Base-by-base conservation (phyloP, 768 basidiomycete genomes). In the Cystofilobasidium macerans region DNA sequence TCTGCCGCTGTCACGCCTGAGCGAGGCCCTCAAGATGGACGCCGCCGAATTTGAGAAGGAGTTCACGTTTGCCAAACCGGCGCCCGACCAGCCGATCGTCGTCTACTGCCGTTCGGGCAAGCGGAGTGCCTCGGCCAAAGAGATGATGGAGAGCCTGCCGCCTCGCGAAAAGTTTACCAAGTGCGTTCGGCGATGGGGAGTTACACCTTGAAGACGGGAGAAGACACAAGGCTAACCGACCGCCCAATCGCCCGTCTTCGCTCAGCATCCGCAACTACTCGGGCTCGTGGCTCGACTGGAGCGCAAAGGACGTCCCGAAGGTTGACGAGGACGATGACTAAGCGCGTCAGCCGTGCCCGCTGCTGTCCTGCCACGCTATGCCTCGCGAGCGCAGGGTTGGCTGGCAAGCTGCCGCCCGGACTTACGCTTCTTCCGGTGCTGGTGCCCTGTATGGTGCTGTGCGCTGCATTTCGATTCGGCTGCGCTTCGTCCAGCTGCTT, bases 211-310 rank as follows among this genome's bases (percentile, higher is more conserved):
- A 11, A 47, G 24, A 35, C 20, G n/a, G n/a, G n/a, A n/a, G n/a
- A n/a, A n/a, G n/a, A n/a, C n/a, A n/a, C n/a, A n/a, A n/a, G n/a
- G n/a, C n/a, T n/a, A n/a, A n/a, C n/a, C n/a, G 26, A 30, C 2
- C 32, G 12, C 62, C 58, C 32, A 26, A 14, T 61, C 45, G 26
- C 28, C 32, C 22, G 7, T 13, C 9, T 13, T 36, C 32, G 33
- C 48, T 20, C 61, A 61, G 64, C 59, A 36, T 67, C 38, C 66
- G 66, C 42, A 67, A 67, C 43, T 67, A 62, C 60, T 28, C 11
- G 2, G 66, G 66, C 28, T 61, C 60, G n/a, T 67, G 66, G 66
- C 33, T 61, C 40, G 66, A 67, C 36, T 67, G 66, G 66, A 28
- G 20, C 18, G 58, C 53, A 12, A 67, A 65, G 64, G 58, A 65